Evolutionary conservation across 371 early-diverging fungal genomes (phyloP).

Genomic region (Actinomucor elegans): DNA sequence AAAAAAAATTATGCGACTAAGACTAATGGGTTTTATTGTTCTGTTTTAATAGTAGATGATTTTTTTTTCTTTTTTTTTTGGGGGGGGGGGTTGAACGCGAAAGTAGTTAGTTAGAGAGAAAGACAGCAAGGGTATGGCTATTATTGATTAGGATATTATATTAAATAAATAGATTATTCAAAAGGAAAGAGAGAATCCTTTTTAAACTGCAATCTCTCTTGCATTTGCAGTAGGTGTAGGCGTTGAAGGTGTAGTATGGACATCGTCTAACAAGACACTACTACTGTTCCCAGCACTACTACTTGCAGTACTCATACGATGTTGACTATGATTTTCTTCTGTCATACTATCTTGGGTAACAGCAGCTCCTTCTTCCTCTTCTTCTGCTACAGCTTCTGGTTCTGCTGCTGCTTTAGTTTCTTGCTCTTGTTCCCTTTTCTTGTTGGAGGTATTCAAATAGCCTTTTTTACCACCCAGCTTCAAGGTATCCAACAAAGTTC

Average conservation of each 20-base stretch:
- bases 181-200: no score
- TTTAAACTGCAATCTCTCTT: neutral
- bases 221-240: neutral
- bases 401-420: neutral
- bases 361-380: neutral
- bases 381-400: no score
- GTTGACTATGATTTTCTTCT: neutral
- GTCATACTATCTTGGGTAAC: neutral
- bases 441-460: conserved; percentile 20
- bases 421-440: neutral
- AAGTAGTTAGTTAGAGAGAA: neutral
- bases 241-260: neutral
- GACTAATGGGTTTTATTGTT: no score
- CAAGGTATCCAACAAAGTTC: conserved; percentile 60
- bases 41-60: no score
- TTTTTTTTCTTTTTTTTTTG: no score
- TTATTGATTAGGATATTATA: neutral
- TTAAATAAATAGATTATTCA: neutral
- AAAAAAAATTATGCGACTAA: no score
- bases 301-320: conserved; percentile 15
- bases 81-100: no score
- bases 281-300: conserved; percentile 14
- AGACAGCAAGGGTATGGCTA: neutral
- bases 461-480: conserved; percentile 57
- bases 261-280: neutral